A percentile compares a stretch with the other conserved stretches of the same genome.
phyloP scores from a whole-genome alignment of 148 eudicot genomes.

The Tetragonia tetragonoides region DNA sequence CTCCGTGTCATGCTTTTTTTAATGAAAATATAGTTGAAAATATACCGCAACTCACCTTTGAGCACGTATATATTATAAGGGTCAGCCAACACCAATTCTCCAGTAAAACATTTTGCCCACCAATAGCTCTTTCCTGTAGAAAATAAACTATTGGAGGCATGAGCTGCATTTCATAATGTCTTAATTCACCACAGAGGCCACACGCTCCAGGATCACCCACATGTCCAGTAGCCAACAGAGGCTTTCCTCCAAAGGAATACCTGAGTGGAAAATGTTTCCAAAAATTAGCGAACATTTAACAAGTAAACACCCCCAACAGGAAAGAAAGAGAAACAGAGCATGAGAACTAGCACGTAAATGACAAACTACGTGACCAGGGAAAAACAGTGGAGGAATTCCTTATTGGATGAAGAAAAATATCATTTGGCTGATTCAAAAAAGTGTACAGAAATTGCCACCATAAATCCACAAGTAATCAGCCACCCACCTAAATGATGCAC shows the following conservation, averaged over 20 bases:
- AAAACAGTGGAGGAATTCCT: neutral
- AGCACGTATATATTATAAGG: slow-evolving; percentile 71
- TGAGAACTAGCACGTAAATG: neutral
- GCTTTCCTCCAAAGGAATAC: slow-evolving; percentile 81
- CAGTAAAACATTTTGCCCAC: slow-evolving; percentile 36
- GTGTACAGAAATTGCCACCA: too few relatives aligned
- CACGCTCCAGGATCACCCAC: slow-evolving; percentile 49
- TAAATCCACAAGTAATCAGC: neutral
- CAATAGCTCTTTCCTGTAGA: slow-evolving; percentile 54
- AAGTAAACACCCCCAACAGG: neutral
- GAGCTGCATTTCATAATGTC: slow-evolving; percentile 85
- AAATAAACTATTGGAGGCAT: slow-evolving; percentile 83
- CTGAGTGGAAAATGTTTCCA: slow-evolving; percentile 31
- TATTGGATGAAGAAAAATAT: neutral
- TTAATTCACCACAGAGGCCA: slow-evolving; percentile 60
- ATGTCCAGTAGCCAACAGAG: slow-evolving; percentile 62
- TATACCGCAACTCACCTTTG: slow-evolving; percentile 46
- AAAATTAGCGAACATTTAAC: neutral
- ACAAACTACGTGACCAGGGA: neutral
- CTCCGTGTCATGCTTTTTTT: neutral
- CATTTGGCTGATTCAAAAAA: too few relatives aligned
- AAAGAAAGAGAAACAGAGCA: neutral
- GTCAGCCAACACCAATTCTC: slow-evolving; percentile 92
- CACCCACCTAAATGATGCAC: neutral
- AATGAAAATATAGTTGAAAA: neutral